phyloP scores from a whole-genome alignment of 768 basidiomycete genomes.

The Tricholoma sp. region DNA sequence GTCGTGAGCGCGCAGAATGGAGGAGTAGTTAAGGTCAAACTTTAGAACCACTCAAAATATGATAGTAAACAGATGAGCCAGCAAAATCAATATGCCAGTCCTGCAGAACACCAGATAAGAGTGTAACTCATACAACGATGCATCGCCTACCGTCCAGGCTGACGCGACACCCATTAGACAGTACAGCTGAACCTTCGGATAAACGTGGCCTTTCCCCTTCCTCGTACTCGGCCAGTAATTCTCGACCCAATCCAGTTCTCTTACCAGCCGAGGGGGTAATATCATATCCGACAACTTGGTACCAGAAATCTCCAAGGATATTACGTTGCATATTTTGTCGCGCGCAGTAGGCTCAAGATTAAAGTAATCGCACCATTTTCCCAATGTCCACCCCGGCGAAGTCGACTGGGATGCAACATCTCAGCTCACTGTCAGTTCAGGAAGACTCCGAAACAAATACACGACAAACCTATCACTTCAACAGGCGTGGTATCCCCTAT shows the following conservation, averaged over 20 bases:
- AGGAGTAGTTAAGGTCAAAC: constrained; percentile 30
- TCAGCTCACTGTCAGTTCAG: constrained; percentile 20
- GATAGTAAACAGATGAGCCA: constrained; percentile 97
- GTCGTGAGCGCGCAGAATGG: constrained; percentile 1
- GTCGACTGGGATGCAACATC: constrained; percentile 89
- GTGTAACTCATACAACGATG: neutral
- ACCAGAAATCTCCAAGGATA: constrained; percentile 90
- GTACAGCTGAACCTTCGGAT: constrained; percentile 94
- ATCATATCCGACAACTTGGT: constrained; percentile 76
- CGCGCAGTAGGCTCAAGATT: constrained; percentile 57
- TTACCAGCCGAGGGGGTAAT: constrained; percentile 74
- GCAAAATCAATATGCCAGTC: constrained; percentile 99
- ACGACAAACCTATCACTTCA: constrained; percentile 80
- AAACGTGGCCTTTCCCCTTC: constrained; percentile 66
- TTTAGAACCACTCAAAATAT: constrained; percentile 83
- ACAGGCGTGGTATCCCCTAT: constrained; percentile 76
- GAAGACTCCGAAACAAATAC: neutral
- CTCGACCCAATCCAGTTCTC: constrained; percentile 96
- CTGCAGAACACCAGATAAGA: constrained; percentile 33
- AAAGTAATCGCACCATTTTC: constrained; percentile 88
- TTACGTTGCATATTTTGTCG: constrained; percentile 92
- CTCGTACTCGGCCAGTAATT: constrained; percentile 85
- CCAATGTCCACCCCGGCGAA: constrained; percentile 82
- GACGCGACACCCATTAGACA: constrained; percentile 93
- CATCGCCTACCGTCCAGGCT: constrained; percentile 81